Base-by-base conservation (phyloP, 495 filamentous ascomycete species). In the Penicillium coffeae region DNA sequence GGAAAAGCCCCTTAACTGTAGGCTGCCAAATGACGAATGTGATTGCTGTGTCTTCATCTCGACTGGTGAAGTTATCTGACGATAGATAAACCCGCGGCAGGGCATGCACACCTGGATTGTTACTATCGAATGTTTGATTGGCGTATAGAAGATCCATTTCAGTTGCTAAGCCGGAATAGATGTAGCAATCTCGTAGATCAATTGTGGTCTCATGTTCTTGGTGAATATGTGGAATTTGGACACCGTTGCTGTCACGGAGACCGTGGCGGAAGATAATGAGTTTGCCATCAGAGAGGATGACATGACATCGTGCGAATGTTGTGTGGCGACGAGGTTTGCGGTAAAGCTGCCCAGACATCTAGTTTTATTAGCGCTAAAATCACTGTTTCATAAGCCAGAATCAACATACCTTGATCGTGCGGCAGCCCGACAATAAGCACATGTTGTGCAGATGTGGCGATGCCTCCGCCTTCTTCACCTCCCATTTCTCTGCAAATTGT, bases 11-110 rank as follows among this genome's bases (percentile, higher is more conserved):
- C 58, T 80, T 83, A 38, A 65, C 70, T 52, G 74, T 71, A 9
- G 80, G 81, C 52, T 86, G 81, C 86, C 86, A 89, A 8, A 89
- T 64, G 8, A 88, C 85, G 55, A 89, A 89, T 20, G 79, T 83
- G 10, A 82, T 85, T 63, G 83, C 83, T 1, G 81, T 77, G 54
- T 88, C 86, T 55, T 87, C 84, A 54, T 89, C 86, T 7, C 70
- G 76, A 15, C 75, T 82, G 12, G 83, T 88, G 76, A 80, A 86
- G 4, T 74, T 71, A 50, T 88, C 81, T 27, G 81, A 74, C 2
- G 68, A 58, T 22, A 80, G 73, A 50, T 85, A 88, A 0, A 85
- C 75, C 1, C 85, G 65, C 3, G 85, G 85, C 3, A 88, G 62
- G 2, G 81, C 81, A 42, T 79, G 76, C 27, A 80, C 73, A 39